Conservation (phyloP, 129 eudicot genomes). For the Calendula officinalis region DNA sequence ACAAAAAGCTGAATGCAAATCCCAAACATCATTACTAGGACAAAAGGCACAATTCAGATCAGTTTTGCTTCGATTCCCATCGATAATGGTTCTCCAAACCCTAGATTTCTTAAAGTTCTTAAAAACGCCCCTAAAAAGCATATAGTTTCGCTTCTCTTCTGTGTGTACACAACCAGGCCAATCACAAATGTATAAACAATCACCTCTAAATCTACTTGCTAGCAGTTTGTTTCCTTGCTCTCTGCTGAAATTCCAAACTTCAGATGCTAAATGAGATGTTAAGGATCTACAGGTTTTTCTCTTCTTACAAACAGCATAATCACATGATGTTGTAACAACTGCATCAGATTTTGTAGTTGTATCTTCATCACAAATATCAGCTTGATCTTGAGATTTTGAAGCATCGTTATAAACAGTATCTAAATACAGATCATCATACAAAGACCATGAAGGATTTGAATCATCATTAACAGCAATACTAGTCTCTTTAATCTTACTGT, state of each 20-base stretch:
- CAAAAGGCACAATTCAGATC: constrained; percentile 76
- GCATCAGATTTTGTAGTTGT: background rate
- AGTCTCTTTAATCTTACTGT: background rate
- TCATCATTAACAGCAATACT: background rate
- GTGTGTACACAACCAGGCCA: constrained; percentile 96
- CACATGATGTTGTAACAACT: constrained; percentile 19
- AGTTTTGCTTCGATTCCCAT: constrained; percentile 56
- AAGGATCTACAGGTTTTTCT: constrained; percentile 41
- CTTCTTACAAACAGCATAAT: constrained; percentile 37
- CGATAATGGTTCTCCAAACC: constrained; percentile 95
- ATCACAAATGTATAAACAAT: constrained; percentile 80
- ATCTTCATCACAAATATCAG: constrained; percentile 24
- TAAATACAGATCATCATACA: constrained; percentile 62
- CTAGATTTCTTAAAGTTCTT: constrained; percentile 76
- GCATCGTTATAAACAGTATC: constrained; percentile 62
- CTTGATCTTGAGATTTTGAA: constrained; percentile 25
- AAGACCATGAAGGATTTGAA: constrained; percentile 41
- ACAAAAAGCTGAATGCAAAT: constrained; percentile 90
- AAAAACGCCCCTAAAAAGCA: constrained; percentile 83
- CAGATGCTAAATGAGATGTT: constrained; percentile 75
- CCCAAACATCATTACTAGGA: constrained; percentile 66
- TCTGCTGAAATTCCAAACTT: constrained; percentile 69
- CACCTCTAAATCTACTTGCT: constrained; percentile 88
- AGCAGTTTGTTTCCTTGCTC: constrained; percentile 90
- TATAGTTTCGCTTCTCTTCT: constrained; percentile 87